Percentiles rank a stretch among this genome's conserved stretches.
Conservation (phyloP, 768 basidiomycete species). For the Tremella mesenterica region DNA sequence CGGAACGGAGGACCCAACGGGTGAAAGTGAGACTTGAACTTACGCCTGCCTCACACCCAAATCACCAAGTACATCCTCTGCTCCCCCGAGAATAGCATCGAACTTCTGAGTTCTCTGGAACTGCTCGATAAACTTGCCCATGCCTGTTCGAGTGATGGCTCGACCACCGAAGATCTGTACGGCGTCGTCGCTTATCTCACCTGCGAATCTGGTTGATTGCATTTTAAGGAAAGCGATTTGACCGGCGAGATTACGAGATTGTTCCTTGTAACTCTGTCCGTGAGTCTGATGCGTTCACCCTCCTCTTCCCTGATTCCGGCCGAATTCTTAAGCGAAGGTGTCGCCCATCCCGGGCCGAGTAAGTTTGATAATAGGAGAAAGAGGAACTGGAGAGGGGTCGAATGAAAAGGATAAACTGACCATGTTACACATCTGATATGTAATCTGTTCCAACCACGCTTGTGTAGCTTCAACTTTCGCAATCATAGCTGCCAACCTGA, state of each 20-base stretch:
- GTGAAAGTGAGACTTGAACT: slow-evolving; percentile 8
- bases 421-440: slow-evolving; percentile 83
- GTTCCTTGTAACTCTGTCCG: slow-evolving; percentile 59
- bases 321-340: too few species aligned
- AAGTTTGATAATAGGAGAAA: too few species aligned
- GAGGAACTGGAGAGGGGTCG: too few species aligned
- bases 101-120: slow-evolving; percentile 44
- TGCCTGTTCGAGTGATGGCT: slow-evolving; percentile 58
- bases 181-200: slow-evolving; percentile 72
- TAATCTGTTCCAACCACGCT: slow-evolving; percentile 77
- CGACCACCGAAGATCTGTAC: slow-evolving; percentile 70
- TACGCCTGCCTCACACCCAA: slow-evolving; percentile 43
- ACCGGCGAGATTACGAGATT: slow-evolving; percentile 64
- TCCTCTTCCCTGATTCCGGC: too few species aligned
- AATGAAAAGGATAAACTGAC: slow-evolving; percentile 40
- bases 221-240: slow-evolving; percentile 75
- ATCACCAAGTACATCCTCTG: slow-evolving; percentile 40
- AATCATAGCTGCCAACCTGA: slow-evolving; percentile 70
- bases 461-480: slow-evolving; percentile 71
- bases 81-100: slow-evolving; percentile 42
- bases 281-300: too few species aligned
- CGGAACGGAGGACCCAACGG: neutral
- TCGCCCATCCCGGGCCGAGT: too few species aligned
- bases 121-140: slow-evolving; percentile 42
- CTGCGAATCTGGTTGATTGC: slow-evolving; percentile 63